phyloP scores from a whole-genome alignment of 1,284 basidiomycete species.

The Pseudozyma hubeiensis region DNA sequence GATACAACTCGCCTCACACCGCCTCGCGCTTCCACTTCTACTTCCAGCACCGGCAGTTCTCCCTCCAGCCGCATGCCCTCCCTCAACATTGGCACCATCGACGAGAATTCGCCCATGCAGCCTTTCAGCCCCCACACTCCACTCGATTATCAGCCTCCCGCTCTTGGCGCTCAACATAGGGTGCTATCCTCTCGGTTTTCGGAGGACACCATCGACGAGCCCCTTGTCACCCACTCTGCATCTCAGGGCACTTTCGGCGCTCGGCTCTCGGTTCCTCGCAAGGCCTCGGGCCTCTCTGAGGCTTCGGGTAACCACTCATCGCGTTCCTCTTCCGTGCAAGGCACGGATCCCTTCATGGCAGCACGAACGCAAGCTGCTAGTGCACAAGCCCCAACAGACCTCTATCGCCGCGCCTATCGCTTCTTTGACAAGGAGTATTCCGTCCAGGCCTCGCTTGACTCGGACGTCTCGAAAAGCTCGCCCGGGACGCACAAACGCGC shows the following conservation, averaged over 20 bases:
- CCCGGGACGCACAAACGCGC: background rate
- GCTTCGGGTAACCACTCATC: conserved; percentile 6
- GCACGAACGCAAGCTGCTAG: background rate
- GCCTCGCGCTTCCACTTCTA: conserved; percentile 22
- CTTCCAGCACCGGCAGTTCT: conserved; percentile 22
- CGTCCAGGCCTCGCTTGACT: conserved; percentile 10
- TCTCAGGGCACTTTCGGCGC: conserved; percentile 35
- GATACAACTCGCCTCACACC: conserved; percentile 34
- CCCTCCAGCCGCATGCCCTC: conserved; percentile 26
- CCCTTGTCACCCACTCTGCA: conserved; percentile 13
- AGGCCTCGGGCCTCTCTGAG: conserved; percentile 18
- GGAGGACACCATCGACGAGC: conserved; percentile 45
- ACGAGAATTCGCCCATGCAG: conserved; percentile 21
- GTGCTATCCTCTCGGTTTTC: conserved; percentile 37
- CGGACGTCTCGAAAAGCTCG: background rate
- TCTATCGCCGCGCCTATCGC: conserved; percentile 49
- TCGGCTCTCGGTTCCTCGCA: conserved; percentile 14
- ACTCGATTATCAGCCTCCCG: conserved; percentile 23
- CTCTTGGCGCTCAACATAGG: conserved; percentile 7
- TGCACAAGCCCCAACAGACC: conserved; percentile 17
- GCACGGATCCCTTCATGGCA: conserved; percentile 1
- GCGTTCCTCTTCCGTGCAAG: conserved; percentile 23
- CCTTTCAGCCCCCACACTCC: conserved; percentile 28
- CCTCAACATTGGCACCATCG: conserved; percentile 41
- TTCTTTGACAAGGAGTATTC: conserved; percentile 49